Conservation (phyloP, 169 alveolate species). For the Eimeria maxima region DNA sequence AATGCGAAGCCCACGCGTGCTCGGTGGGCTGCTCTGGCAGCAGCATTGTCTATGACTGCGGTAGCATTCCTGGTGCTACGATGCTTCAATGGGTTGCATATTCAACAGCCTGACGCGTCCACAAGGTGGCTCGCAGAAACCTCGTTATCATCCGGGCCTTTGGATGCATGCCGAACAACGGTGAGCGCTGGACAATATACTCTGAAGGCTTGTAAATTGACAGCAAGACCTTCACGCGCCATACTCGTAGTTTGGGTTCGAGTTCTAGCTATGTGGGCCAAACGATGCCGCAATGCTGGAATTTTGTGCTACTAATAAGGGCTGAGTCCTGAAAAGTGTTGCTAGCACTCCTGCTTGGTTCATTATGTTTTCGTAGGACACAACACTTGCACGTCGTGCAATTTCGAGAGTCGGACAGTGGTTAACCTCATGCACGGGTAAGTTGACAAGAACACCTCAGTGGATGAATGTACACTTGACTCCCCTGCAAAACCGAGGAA, state of each 20-base stretch:
- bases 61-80: constrained; percentile 4
- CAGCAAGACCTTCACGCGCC: neutral
- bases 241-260: neutral
- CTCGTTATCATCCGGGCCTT: neutral
- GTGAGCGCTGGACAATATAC: neutral
- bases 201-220: neutral
- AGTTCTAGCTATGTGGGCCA: neutral
- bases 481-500: neutral
- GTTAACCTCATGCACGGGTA: neutral
- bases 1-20: neutral
- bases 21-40: neutral
- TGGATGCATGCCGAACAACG: neutral
- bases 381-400: neutral
- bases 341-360: neutral
- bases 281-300: neutral
- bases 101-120: neutral
- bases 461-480: neutral
- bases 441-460: neutral
- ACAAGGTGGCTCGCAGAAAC: neutral
- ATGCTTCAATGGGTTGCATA: neutral
- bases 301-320: neutral
- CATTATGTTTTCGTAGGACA: neutral
- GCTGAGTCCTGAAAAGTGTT: neutral
- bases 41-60: neutral
- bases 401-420: neutral